Percentiles rank a stretch among this genome's conserved stretches.
These are phyloP conservation scores for Fraxinus xanthoxyloides DNA, from an alignment of 305 asterid genomes.

Conservation along the genomic window DNA sequence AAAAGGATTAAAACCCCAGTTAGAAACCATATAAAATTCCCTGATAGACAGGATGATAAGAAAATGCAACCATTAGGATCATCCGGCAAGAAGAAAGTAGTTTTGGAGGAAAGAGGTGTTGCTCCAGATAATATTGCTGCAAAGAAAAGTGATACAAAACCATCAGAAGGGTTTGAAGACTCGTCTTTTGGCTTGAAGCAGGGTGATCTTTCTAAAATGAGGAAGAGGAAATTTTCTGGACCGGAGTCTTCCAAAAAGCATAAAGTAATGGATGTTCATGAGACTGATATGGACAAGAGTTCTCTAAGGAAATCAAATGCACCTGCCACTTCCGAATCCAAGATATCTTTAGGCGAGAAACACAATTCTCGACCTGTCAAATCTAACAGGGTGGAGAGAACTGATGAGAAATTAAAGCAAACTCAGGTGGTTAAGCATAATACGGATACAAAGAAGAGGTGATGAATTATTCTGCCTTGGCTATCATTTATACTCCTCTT, in stretches of 20 bases:
- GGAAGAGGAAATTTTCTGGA: slow-evolving; percentile 31
- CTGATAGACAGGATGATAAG: slow-evolving; percentile 39
- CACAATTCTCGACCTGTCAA: slow-evolving; percentile 38
- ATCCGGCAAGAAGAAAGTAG: slow-evolving; percentile 27
- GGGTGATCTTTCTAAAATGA: slow-evolving; percentile 38
- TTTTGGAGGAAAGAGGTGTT: slow-evolving; percentile 22
- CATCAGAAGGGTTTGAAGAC: slow-evolving; percentile 35
- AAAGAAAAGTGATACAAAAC: slow-evolving; percentile 32
- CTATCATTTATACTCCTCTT: background rate
- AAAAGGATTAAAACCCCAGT: slow-evolving; percentile 49
- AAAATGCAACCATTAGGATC: slow-evolving; percentile 27
- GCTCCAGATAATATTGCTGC: slow-evolving; percentile 27
- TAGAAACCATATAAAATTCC: slow-evolving; percentile 76
- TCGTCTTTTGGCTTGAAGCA: slow-evolving; percentile 32
- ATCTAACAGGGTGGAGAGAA: slow-evolving; percentile 18
- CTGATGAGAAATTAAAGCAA: slow-evolving; percentile 29
- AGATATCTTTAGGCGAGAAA: slow-evolving; percentile 40
- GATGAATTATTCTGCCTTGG: slow-evolving; percentile 16
- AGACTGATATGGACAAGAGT: slow-evolving; percentile 23
- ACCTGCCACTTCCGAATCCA: slow-evolving; percentile 25
- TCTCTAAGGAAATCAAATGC: slow-evolving; percentile 30
- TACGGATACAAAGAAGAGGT: slow-evolving; percentile 64
- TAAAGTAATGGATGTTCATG: slow-evolving; percentile 25
- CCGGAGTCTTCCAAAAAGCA: slow-evolving; percentile 36
- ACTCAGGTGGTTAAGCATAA: slow-evolving; percentile 44